These are phyloP conservation scores for Yamadazyma oceani DNA, from an alignment of 1,139 yeast species.

Conservation along the genomic window DNA sequence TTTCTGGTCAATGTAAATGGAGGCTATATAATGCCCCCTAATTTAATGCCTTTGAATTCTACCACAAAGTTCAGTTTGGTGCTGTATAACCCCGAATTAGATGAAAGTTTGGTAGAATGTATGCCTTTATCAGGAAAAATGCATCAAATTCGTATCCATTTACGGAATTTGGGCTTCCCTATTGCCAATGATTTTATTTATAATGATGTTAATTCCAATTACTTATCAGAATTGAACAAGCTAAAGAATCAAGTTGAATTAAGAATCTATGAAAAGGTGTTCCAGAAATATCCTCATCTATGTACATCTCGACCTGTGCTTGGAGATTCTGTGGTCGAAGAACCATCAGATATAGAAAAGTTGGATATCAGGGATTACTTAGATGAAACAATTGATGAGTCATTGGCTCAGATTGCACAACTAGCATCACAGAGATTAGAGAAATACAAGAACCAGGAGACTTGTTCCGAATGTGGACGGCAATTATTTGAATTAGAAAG, in stretches of 20 bases:
- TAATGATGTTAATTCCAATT: conserved; percentile 18
- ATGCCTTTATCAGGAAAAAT: conserved; percentile 72
- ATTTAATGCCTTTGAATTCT: conserved; percentile 31
- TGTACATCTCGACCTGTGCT: not conserved
- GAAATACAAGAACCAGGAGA: conserved; percentile 8
- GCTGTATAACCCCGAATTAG: conserved; percentile 20
- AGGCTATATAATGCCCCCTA: conserved; percentile 36
- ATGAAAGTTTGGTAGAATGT: conserved; percentile 63
- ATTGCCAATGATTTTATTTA: conserved; percentile 69
- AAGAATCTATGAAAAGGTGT: conserved; percentile 26
- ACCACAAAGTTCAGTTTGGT: conserved; percentile 34
- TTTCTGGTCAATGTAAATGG: conserved; percentile 37
- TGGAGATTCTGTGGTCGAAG: too few species aligned
- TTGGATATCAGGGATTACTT: too few species aligned
- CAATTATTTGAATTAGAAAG: conserved; percentile 38
- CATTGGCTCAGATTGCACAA: conserved; percentile 7
- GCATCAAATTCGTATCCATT: conserved; percentile 77
- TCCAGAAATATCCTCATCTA: conserved; percentile 16
- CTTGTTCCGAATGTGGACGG: conserved; percentile 50
- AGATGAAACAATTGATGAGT: too few species aligned
- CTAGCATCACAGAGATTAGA: conserved; percentile 19
- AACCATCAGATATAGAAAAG: conserved; percentile 4
- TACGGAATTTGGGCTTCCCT: conserved; percentile 64
- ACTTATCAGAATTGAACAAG: conserved; percentile 15
- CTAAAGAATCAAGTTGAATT: conserved; percentile 28